These are phyloP conservation scores for Debaryomyces hansenii DNA, from an alignment of 805 yeast genomes.

Conservation along the genomic window DNA sequence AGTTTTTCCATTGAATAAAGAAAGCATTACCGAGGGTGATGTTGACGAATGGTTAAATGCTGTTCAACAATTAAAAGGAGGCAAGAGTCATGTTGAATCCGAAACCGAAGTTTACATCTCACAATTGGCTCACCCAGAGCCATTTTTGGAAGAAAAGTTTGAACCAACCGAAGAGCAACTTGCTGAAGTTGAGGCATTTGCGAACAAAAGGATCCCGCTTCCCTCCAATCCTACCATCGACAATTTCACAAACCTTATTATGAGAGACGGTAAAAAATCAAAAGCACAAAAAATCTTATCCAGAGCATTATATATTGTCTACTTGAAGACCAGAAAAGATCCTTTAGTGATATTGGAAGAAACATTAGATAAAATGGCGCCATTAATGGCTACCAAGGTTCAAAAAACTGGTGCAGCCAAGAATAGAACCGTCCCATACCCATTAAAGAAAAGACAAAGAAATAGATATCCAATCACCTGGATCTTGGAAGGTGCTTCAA, in stretches of 20 bases:
- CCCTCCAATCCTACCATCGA: constrained; percentile 69
- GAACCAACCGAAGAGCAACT: constrained; percentile 68
- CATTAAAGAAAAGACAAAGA: constrained; percentile 80
- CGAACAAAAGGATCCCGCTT: constrained; percentile 56
- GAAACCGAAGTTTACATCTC: constrained; percentile 38
- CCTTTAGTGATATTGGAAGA: constrained; percentile 76
- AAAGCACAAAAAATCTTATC: constrained; percentile 71
- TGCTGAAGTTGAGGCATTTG: constrained; percentile 51
- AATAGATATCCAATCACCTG: constrained; percentile 84
- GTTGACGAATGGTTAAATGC: constrained; percentile 50
- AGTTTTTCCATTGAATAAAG: constrained; percentile 38
- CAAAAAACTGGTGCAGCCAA: constrained; percentile 86
- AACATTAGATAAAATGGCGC: constrained; percentile 79
- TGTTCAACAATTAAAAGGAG: constrained; percentile 37
- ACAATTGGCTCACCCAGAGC: constrained; percentile 39
- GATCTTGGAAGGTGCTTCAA: constrained; percentile 83
- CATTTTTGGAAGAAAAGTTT: constrained; percentile 37
- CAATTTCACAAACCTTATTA: constrained; percentile 79
- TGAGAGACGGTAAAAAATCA: constrained; percentile 89
- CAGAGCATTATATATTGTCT: constrained; percentile 78
- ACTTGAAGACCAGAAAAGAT: constrained; percentile 69
- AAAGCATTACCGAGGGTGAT: constrained; percentile 37
- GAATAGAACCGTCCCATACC: constrained; percentile 75
- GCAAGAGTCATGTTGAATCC: constrained; percentile 30
- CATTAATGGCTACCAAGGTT: constrained; percentile 75